Base-by-base conservation (phyloP, 306 rosid genomes). In the Pueraria montana region DNA sequence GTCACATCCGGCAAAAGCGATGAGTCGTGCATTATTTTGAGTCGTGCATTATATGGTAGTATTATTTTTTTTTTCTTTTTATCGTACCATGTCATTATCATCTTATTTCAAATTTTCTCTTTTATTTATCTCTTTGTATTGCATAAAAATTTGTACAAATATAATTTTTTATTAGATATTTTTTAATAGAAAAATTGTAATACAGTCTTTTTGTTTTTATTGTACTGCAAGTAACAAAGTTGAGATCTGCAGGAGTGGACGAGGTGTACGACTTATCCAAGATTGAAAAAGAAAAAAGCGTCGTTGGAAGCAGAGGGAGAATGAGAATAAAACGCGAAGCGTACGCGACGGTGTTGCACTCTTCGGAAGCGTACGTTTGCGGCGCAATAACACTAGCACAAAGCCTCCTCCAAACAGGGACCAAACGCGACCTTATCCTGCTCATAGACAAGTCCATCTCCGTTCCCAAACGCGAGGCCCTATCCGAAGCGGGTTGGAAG, bases 351-450 rank as follows among this genome's bases (percentile, higher is more conserved):
- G 91, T 94, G 10, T 90, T 94, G 55, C 98, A 94, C 75, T 92
- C 98, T 20, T 79, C 90, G 0, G 95, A 86, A 17, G 34, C 84
- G 61, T 94, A 94, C 78, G 97, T 92, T 17, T 94, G 98, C 21
- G 98, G 98, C 8, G 98, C 98, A 74, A 90, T 91, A 59, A 78
- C 95, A 3, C 80, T 92, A 0, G 98, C 98, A 0, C 94, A 89
- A n/a, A 90, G 95, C 84, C 95, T 94, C 66, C 80, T 81, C 65
- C 82, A 76, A 80, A 92, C 93, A 49, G 88, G 95, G 0, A 94
- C 98, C 66, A 76, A 87, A 62, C 98, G 97, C 55, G 91, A 92
- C 85, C 95, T 94, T 16, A 59, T 94, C 82, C 88, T 94, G 38
- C 95, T 94, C 76, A 76, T 83, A 1, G 98, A 92, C 86, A 81